Conservation (phyloP, 2,329 filamentous ascomycete genomes). For the Talaromyces funiculosus region DNA sequence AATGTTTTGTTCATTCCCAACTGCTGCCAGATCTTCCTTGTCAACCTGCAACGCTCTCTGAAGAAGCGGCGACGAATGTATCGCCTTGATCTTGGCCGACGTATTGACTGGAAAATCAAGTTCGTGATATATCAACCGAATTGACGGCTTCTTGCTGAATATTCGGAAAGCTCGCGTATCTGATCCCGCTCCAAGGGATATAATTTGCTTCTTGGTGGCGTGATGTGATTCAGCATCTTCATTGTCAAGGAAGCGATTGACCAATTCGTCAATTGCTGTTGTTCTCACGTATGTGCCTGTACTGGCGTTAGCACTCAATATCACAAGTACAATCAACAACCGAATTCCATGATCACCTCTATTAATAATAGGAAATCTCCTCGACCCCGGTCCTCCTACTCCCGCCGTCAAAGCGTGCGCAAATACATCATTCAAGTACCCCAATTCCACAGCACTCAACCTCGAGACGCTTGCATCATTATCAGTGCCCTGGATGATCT, state of each 20-base stretch:
- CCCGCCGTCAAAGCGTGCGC: conserved; percentile 62
- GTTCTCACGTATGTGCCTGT: conserved; percentile 90
- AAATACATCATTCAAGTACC: conserved; percentile 79
- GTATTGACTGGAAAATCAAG: conserved; percentile 78
- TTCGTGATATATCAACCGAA: conserved; percentile 71
- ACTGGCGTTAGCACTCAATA: background rate
- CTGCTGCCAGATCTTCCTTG: background rate
- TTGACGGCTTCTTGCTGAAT: conserved; percentile 42
- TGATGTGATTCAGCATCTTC: conserved; percentile 20
- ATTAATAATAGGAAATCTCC: conserved; percentile 87
- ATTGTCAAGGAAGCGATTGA: conserved; percentile 62
- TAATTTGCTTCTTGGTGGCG: conserved; percentile 57
- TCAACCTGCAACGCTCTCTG: conserved; percentile 27
- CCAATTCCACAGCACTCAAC: conserved; percentile 77
- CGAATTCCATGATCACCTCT: conserved; percentile 55
- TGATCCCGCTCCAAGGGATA: conserved; percentile 88
- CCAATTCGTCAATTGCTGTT: conserved; percentile 70
- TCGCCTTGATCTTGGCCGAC: conserved; percentile 55
- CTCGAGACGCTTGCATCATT: conserved; percentile 84
- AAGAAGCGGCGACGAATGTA: conserved; percentile 29
- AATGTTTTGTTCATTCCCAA: conserved; percentile 27
- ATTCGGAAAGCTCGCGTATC: conserved; percentile 84
- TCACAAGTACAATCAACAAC: background rate
- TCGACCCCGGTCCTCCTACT: conserved; percentile 36
- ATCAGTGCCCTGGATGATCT: conserved; percentile 80